Percentiles rank a stretch among this genome's conserved stretches.
Conservation (phyloP, 2,329 filamentous ascomycete genomes). For the Exophiala spinifera region DNA sequence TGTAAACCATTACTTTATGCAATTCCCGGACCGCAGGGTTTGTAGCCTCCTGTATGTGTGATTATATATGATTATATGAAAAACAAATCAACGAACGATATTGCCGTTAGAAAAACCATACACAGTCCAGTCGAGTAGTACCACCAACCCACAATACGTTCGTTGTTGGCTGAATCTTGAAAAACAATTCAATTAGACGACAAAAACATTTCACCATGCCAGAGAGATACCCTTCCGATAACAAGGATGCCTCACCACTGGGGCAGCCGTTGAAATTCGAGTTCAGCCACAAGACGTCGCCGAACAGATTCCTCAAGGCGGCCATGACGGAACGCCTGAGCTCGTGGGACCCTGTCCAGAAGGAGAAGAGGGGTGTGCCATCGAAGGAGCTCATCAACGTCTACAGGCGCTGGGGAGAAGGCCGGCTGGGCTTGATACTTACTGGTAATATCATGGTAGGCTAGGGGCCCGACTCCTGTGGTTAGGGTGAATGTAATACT, state of each 20-base stretch:
- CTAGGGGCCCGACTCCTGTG: no score
- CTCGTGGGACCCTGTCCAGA: constrained; percentile 56
- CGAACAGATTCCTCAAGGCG: constrained; percentile 64
- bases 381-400: constrained; percentile 54
- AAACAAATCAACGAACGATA: no score
- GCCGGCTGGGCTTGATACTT: constrained; percentile 54
- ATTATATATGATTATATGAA: no score
- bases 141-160: background rate
- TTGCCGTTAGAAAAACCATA: no score
- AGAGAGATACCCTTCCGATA: background rate
- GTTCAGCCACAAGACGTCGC: constrained; percentile 55
- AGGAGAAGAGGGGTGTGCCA: constrained; percentile 54
- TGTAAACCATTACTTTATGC: background rate
- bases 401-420: constrained; percentile 62
- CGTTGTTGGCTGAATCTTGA: no score
- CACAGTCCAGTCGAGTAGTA: no score
- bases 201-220: background rate
- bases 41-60: no score
- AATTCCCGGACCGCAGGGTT: background rate
- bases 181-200: no score
- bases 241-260: constrained; percentile 1
- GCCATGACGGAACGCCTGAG: constrained; percentile 67
- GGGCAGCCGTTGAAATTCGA: background rate
- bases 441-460: constrained; percentile 64
- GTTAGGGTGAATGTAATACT: no score